These are phyloP conservation scores for Tulasnella sp. DNA, from an alignment of 768 basidiomycete species.

Conservation along the genomic window DNA sequence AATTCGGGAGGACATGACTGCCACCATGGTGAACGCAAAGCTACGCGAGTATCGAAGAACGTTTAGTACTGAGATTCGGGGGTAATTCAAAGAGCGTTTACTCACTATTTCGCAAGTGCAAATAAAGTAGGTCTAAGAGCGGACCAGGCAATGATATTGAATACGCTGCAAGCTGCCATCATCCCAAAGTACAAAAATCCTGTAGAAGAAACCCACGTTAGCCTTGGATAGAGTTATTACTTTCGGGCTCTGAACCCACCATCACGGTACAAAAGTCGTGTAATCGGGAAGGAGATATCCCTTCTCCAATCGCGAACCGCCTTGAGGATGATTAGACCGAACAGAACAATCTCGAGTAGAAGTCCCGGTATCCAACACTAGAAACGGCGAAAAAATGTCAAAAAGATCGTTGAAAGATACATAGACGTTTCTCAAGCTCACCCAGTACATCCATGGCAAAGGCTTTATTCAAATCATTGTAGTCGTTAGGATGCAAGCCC, in stretches of 20 bases:
- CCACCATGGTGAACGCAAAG: not conserved
- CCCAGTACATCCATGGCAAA: not conserved
- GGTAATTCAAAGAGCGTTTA: not conserved
- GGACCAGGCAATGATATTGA: not conserved
- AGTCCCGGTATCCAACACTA: not conserved
- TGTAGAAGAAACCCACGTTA: not conserved
- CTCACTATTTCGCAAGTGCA: not conserved
- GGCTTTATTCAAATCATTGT: not conserved
- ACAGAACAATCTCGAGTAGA: not conserved
- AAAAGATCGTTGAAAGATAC: not conserved
- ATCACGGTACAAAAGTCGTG: not conserved
- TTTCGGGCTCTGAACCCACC: not conserved
- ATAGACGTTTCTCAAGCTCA: not conserved
- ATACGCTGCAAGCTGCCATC: not conserved
- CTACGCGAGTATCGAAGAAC: not conserved
- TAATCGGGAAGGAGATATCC: not conserved
- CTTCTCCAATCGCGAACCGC: not conserved
- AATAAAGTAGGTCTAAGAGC: not conserved
- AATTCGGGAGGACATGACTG: not conserved
- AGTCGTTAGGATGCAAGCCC: not conserved
- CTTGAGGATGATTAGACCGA: not conserved
- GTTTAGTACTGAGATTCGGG: not conserved
- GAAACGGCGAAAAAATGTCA: not conserved
- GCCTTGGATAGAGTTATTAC: not conserved
- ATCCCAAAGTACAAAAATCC: not conserved